Evolutionary conservation across 2,329 filamentous ascomycete genomes (phyloP), one percentile per base, ranked within the genome.

Genomic region (Sporothrix luriei): DNA sequence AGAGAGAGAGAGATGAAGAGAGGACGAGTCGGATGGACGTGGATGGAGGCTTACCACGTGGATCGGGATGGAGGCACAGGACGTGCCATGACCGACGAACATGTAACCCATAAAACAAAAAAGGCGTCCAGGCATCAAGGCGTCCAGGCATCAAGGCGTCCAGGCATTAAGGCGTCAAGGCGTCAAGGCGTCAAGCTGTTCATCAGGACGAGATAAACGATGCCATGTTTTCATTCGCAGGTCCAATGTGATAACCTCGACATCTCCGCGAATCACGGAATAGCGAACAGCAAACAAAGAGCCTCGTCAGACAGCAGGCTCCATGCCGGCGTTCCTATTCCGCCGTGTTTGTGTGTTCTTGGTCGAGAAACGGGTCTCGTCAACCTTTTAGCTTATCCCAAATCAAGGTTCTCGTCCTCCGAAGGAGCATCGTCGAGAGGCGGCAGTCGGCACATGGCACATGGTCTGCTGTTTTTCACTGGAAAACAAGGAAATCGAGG

Each of bases 31-130:
- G 29, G 16, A 9, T 29, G 14, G 6, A 43, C 21, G 1, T 5
- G 26, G 33, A 24, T 16, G 33, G 6, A 62, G n/a, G 57, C 57
- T 62, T 62, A 62, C 61, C 38, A 64, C 33, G 21, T 13, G n/a
- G 24, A 29, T 26, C 4, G 24, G 29, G 43, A 24, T 21, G 7
- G 61, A 33, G 43, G 21, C 57, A 62, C n/a, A 16, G 13, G 21
- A 16, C 4, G 57, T 26, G n/a, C 57, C 38, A 24, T n/a, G 40
- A 21, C n/a, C 13, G 57, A 11, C 24, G 13, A 13, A 59, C 55
- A 3, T 33, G 14, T 9, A 21, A 11, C 19, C 33, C 4, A 43
- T n/a, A 43, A 11, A 24, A 16, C 33, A 26, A 55, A 14, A 33
- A 38, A 57, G 14, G 29, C 54, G 14, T 57, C 29, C 29, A 43